phyloP scores from a whole-genome alignment of 352 stramenopile species.

The Aphanomyces euteiches region DNA sequence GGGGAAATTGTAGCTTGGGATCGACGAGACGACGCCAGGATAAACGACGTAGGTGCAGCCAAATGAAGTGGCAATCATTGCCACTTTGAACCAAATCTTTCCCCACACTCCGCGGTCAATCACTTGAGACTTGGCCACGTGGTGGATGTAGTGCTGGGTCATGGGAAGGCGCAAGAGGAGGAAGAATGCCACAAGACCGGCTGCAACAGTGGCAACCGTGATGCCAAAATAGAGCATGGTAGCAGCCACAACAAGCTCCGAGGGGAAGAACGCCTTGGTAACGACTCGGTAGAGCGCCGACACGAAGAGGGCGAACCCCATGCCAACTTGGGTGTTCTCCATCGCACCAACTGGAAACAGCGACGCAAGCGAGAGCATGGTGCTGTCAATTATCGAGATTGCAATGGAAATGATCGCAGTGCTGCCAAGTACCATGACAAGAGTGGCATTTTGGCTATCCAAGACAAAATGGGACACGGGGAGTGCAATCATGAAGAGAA shows the following conservation, averaged over 20 bases:
- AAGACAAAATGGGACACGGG: constrained; percentile 1
- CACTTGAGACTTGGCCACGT: not conserved
- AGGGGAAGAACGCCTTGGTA: not conserved
- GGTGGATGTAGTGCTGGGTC: not conserved
- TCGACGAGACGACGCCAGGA: constrained; percentile 12
- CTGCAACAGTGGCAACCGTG: not conserved
- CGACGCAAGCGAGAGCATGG: constrained; percentile 8
- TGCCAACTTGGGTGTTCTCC: constrained; percentile 6
- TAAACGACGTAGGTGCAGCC: not conserved
- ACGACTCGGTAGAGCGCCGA: constrained; percentile 4
- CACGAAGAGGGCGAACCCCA: not conserved
- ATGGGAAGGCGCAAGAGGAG: not conserved
- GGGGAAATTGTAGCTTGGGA: not conserved
- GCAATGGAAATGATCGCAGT: constrained; percentile 12
- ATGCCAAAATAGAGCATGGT: constrained; percentile 14
- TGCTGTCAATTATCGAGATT: constrained; percentile 9
- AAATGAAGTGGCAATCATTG: not conserved
- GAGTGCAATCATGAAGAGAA: not conserved
- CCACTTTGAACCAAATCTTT: constrained; percentile 10
- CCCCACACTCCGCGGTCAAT: not conserved
- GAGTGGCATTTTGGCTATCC: not conserved
- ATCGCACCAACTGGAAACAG: constrained; percentile 8
- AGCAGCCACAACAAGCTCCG: not conserved
- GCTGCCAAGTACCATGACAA: constrained; percentile 2
- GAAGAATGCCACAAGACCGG: constrained; percentile 3